Evolutionary conservation across 768 basidiomycete genomes (phyloP), one percentile per base, ranked within the genome.

Genomic region (Tricholoma matsutake): DNA sequence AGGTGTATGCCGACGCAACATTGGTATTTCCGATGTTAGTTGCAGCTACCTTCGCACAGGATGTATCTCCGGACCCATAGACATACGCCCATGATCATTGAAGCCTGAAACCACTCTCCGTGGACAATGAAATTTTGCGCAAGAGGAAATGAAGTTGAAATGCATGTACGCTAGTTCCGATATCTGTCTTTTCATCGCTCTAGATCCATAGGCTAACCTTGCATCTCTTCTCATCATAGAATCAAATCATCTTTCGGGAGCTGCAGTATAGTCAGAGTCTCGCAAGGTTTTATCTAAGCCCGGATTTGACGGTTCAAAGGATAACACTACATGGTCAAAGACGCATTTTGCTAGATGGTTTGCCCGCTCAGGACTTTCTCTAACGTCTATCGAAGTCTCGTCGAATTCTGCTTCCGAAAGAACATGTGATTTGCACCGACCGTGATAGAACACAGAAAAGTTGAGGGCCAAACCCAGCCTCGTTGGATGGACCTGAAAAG

Each of bases 1-100:
- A 85, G 83, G 91, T 96, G 6, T 96, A 86, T 67, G 95, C 96
- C n/a, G 96, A 98, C 67, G 96, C 96, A 6, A 99, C 96, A 0
- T 78, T 99, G 20, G 96, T 94, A 7, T 98, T 98, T 74, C 97
- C 97, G 2, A 77, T 99, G 68, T 76, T 98, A 4, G 96, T 99
- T 1, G 96, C 96, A 5, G 94, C 93, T 9, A 98, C 97, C 2
- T 98, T 95, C 72, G 94, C 91, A 11, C 77, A 82, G 67, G 78
- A 76, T 47, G 65, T 41, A 58, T 32, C 11, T 5, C 53, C 56
- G 37, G 16, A 45, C 32, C 34, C 47, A 43, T 52, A 39, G 41
- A 54, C 25, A 18, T 6, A 13, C 34, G 28, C 32, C 34, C 16
- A 16, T 10, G n/a, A n/a, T 52, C 9, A n/a, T 52, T 16, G 29